Conservation (phyloP, 495 filamentous ascomycete species). For the Annulohypoxylon moriforme region DNA sequence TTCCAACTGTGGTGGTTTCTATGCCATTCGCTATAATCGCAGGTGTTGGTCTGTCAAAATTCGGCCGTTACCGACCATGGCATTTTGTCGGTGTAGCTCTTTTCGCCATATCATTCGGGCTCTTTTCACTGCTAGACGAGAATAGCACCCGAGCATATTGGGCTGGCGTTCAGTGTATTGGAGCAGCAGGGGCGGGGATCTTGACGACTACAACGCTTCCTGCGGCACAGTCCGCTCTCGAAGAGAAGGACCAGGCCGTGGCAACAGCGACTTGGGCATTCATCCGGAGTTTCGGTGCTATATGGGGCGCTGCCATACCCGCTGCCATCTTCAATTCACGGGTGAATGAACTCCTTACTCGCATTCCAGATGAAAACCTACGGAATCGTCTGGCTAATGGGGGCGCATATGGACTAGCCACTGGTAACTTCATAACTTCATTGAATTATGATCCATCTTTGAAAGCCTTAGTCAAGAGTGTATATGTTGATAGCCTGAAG, state of each 20-base stretch:
- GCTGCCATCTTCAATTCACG: slow-evolving; percentile 34
- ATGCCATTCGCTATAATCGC: slow-evolving; percentile 51
- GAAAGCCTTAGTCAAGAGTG: background rate
- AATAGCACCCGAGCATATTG: slow-evolving; percentile 40
- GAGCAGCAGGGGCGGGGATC: background rate
- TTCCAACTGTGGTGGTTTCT: slow-evolving; percentile 53
- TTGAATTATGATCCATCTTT: background rate
- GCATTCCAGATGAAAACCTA: background rate
- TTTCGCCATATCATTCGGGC: slow-evolving; percentile 55
- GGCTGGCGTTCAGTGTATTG: slow-evolving; percentile 35
- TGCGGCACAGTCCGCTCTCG: background rate
- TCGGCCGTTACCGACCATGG: slow-evolving; percentile 67
- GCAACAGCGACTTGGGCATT: slow-evolving; percentile 55
- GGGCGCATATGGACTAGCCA: background rate
- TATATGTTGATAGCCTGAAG: background rate
- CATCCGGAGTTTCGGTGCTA: slow-evolving; percentile 54
- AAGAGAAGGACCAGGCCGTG: slow-evolving; percentile 33
- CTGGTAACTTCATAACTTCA: background rate
- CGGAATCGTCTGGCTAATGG: background rate
- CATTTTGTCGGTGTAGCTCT: slow-evolving; percentile 60
- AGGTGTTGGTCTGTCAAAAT: slow-evolving; percentile 59
- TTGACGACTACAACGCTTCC: background rate
- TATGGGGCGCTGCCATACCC: slow-evolving; percentile 55
- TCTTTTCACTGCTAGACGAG: slow-evolving; percentile 48
- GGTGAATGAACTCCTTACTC: background rate